Evolutionary conservation across 192 early-diverging fungal species (phyloP).

Genomic region (Umbelopsis isabellina): DNA sequence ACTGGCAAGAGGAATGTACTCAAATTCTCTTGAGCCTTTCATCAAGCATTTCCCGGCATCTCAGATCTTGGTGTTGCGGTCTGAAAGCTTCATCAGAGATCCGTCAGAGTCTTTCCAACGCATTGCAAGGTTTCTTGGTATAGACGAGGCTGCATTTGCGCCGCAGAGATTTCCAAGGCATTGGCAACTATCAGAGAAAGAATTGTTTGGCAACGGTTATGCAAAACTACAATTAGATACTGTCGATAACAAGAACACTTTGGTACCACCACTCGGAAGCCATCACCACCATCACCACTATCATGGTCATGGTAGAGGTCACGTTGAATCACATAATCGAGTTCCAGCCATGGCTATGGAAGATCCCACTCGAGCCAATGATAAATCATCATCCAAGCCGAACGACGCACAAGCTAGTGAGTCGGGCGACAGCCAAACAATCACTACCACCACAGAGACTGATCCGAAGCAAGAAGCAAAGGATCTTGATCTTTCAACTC

Average conservation of each 20-base stretch:
- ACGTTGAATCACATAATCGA: constrained; percentile 3
- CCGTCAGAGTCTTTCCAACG: constrained; percentile 30
- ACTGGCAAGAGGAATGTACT: constrained; percentile 41
- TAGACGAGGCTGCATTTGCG: constrained; percentile 31
- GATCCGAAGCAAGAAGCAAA: background rate
- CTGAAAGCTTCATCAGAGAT: constrained; percentile 34
- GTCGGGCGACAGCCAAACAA: background rate
- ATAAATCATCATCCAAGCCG: background rate
- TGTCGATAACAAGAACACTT: background rate
- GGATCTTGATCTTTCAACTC: constrained; percentile 44
- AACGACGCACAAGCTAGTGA: constrained; percentile 5
- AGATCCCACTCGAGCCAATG: background rate
- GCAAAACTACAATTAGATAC: background rate
- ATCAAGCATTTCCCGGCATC: constrained; percentile 33
- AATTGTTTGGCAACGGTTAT: background rate
- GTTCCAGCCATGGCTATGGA: constrained; percentile 36
- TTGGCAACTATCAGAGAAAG: constrained; percentile 9
- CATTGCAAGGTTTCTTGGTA: constrained; percentile 33
- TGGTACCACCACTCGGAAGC: background rate
- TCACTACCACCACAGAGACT: background rate
- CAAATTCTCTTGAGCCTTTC: constrained; percentile 35
- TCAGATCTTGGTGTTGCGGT: constrained; percentile 32
- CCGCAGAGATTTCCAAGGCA: constrained; percentile 6
- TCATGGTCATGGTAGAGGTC: constrained; percentile 21
- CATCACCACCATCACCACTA: constrained; percentile 6